A percentile compares a stretch with the other conserved stretches of the same genome.
Conservation (phyloP, 768 basidiomycete species). For the Pleurotus pulmonarius region DNA sequence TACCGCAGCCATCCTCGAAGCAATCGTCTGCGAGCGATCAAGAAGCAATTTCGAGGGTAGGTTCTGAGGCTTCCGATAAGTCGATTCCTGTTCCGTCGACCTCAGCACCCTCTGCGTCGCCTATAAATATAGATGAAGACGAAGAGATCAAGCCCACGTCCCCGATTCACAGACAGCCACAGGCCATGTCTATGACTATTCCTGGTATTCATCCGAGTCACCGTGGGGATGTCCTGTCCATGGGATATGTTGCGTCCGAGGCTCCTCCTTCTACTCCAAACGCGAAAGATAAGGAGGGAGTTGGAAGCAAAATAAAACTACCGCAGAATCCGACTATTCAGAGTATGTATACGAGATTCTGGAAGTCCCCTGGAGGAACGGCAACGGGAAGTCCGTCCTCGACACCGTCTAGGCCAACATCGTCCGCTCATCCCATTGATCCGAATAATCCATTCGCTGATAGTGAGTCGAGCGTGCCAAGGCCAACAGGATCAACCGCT, state of each 20-base stretch:
- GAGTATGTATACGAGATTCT: slow-evolving; percentile 63
- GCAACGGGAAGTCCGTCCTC: not conserved
- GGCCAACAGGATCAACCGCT: slow-evolving; percentile 12
- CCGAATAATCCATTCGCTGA: slow-evolving; percentile 15
- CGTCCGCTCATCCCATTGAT: slow-evolving; percentile 9
- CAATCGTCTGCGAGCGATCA: not conserved
- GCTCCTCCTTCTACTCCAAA: slow-evolving; percentile 30
- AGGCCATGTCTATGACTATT: slow-evolving; percentile 79
- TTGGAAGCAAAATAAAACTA: slow-evolving; percentile 4
- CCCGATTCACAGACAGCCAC: slow-evolving; percentile 57
- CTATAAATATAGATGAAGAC: slow-evolving; percentile 27
- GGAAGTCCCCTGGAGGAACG: slow-evolving; percentile 48
- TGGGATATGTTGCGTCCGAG: slow-evolving; percentile 65
- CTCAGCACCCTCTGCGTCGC: slow-evolving; percentile 32
- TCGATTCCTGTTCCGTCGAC: not conserved
- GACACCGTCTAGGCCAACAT: not conserved
- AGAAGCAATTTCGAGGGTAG: not conserved
- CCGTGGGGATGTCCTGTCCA: slow-evolving; percentile 80
- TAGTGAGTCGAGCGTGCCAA: slow-evolving; percentile 25
- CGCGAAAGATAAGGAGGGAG: slow-evolving; percentile 26
- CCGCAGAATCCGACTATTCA: slow-evolving; percentile 56
- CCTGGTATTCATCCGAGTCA: slow-evolving; percentile 85
- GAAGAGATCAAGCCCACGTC: slow-evolving; percentile 24
- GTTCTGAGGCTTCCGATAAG: not conserved
- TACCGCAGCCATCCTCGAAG: not conserved